A percentile compares a stretch with the other conserved stretches of the same genome.
These are phyloP conservation scores for Geotrichum ghanense DNA, from an alignment of 805 yeast species.

Conservation along the genomic window DNA sequence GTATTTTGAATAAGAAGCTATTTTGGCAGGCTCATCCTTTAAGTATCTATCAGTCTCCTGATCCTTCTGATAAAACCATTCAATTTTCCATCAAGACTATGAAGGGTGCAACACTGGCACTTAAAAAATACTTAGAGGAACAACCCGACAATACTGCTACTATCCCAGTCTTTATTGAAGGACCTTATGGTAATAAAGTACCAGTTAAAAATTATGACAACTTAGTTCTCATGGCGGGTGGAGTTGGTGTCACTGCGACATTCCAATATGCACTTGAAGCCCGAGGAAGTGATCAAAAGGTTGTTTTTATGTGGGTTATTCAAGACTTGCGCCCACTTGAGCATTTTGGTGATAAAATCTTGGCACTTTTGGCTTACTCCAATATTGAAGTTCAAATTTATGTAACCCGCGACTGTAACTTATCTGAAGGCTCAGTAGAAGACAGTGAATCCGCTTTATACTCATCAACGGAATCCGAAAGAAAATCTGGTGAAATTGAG, in stretches of 20 bases:
- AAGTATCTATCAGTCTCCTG: slow-evolving; percentile 27
- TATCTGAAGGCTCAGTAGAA: no score
- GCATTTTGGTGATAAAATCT: slow-evolving; percentile 34
- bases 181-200: slow-evolving; percentile 46
- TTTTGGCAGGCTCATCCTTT: slow-evolving; percentile 74
- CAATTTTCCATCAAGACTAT: slow-evolving; percentile 9
- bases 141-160: background rate
- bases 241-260: slow-evolving; percentile 51
- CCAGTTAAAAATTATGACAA: slow-evolving; percentile 30
- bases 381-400: slow-evolving; percentile 16
- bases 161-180: slow-evolving; percentile 37
- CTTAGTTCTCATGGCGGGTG: slow-evolving; percentile 41
- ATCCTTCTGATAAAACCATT: slow-evolving; percentile 8
- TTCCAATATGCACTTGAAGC: slow-evolving; percentile 32
- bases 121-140: slow-evolving; percentile 1
- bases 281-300: slow-evolving; percentile 24
- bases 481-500: no score
- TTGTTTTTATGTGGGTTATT: slow-evolving; percentile 51
- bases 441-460: no score
- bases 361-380: slow-evolving; percentile 15
- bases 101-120: slow-evolving; percentile 13
- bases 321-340: slow-evolving; percentile 38
- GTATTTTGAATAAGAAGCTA: slow-evolving; percentile 38
- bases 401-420: no score
- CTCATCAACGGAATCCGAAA: no score